These are phyloP conservation scores for Cercospora sp. DNA, from an alignment of 2,329 filamentous ascomycete species.

Conservation along the genomic window DNA sequence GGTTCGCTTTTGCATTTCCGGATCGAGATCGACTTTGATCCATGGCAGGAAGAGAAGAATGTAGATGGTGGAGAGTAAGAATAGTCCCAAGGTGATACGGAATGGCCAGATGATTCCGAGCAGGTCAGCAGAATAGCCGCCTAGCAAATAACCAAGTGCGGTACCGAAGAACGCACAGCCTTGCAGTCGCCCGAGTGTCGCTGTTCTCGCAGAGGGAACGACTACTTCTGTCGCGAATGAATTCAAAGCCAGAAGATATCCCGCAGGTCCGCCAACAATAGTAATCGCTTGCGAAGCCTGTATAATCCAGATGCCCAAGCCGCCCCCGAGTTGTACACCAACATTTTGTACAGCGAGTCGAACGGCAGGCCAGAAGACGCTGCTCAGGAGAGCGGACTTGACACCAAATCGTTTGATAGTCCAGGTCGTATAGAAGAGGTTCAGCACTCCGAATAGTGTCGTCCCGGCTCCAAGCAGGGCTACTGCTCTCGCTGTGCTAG, in stretches of 20 bases:
- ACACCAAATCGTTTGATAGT: constrained; percentile 66
- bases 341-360: constrained; percentile 64
- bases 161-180: constrained; percentile 68
- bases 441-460: constrained; percentile 65
- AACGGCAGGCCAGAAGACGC: constrained; percentile 65
- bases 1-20: constrained; percentile 32
- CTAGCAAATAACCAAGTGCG: constrained; percentile 63
- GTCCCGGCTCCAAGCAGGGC: constrained; percentile 67
- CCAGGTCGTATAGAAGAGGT: constrained; percentile 67
- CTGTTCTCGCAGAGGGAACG: constrained; percentile 60
- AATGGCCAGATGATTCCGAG: constrained; percentile 67
- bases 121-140: constrained; percentile 63
- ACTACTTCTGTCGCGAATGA: constrained; percentile 67
- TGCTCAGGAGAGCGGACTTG: constrained; percentile 60
- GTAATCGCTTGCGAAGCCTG: constrained; percentile 68
- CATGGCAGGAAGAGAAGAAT: constrained; percentile 48
- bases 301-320: constrained; percentile 64
- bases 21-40: constrained; percentile 47
- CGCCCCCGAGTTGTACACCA: constrained; percentile 63
- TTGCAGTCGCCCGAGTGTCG: constrained; percentile 64
- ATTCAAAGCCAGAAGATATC: constrained; percentile 69
- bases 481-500: constrained; percentile 62
- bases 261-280: constrained; percentile 66
- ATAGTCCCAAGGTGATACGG: constrained; percentile 61
- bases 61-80: constrained; percentile 46